Percentiles rank a stretch among this genome's conserved stretches.
Conservation (phyloP, 495 filamentous ascomycete genomes). For the Trichocladium antarcticum region DNA sequence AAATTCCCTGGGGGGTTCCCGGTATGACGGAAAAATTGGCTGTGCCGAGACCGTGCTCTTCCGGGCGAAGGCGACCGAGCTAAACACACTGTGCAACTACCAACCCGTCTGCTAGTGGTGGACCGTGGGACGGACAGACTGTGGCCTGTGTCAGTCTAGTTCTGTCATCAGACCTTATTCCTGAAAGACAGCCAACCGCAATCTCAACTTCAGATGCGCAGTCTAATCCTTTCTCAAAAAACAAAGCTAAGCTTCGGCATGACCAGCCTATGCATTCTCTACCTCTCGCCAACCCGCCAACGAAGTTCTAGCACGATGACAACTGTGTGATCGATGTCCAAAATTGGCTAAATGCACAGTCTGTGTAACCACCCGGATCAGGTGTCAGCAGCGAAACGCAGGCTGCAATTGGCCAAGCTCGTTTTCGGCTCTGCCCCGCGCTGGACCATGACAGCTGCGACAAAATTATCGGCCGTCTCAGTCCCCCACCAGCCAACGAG, state of each 20-base stretch:
- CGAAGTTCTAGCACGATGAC: too few species aligned
- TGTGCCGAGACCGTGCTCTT: slow-evolving; percentile 18
- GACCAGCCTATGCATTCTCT: too few species aligned
- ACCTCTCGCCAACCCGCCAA: too few species aligned
- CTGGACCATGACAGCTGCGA: slow-evolving; percentile 7
- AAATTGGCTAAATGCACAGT: not conserved
- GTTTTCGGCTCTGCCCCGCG: slow-evolving; percentile 16
- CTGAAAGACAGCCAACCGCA: too few species aligned
- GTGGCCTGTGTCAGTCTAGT: too few species aligned
- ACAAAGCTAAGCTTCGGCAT: too few species aligned
- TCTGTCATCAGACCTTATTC: too few species aligned
- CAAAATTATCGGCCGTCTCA: slow-evolving; percentile 16
- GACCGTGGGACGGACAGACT: too few species aligned
- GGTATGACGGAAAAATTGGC: slow-evolving; percentile 25
- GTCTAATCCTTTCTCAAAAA: too few species aligned
- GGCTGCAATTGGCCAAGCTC: slow-evolving; percentile 11
- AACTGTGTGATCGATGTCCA: not conserved
- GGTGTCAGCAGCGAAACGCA: slow-evolving; percentile 13
- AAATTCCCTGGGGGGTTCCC: slow-evolving; percentile 29
- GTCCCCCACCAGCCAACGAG: slow-evolving; percentile 24
- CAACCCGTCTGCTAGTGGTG: too few species aligned
- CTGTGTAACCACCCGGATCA: not conserved
- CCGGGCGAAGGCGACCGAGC: not conserved
- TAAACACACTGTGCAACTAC: not conserved
- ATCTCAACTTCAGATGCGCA: too few species aligned